Percentiles rank a stretch among this genome's conserved stretches.
Conservation (phyloP, 305 asterid genomes). For the Caryopteris hybrid region DNA sequence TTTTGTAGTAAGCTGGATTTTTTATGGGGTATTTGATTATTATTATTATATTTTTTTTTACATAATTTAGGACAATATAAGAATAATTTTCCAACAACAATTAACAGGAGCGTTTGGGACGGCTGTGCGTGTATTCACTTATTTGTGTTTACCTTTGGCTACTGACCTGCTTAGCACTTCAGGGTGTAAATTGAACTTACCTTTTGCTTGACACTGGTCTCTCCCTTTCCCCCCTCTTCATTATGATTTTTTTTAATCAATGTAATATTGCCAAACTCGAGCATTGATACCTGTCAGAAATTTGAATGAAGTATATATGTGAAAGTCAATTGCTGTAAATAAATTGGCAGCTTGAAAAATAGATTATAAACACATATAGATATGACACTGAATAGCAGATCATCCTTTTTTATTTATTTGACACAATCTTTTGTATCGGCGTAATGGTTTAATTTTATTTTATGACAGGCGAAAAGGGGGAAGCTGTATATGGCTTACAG, state of each 20-base stretch:
- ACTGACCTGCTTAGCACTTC: background rate
- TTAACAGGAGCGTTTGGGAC: background rate
- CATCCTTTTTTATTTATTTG: background rate
- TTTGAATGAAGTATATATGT: constrained; percentile 1
- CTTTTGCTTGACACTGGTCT: background rate
- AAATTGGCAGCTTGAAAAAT: background rate
- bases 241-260: background rate
- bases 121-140: background rate
- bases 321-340: background rate
- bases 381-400: background rate
- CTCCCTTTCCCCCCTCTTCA: background rate
- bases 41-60: too few relatives aligned
- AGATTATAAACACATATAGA: background rate
- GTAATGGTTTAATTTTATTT: constrained; percentile 19
- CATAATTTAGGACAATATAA: background rate
- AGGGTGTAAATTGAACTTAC: background rate
- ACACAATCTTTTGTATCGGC: background rate
- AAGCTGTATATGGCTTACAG: constrained; percentile 76
- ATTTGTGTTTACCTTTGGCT: background rate
- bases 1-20: background rate
- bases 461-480: constrained; percentile 76
- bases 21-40: background rate
- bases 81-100: background rate
- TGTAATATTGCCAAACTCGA: background rate
- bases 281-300: background rate